phyloP scores from a whole-genome alignment of 2,329 filamentous ascomycete genomes.

The Phialocephala subalpina region DNA sequence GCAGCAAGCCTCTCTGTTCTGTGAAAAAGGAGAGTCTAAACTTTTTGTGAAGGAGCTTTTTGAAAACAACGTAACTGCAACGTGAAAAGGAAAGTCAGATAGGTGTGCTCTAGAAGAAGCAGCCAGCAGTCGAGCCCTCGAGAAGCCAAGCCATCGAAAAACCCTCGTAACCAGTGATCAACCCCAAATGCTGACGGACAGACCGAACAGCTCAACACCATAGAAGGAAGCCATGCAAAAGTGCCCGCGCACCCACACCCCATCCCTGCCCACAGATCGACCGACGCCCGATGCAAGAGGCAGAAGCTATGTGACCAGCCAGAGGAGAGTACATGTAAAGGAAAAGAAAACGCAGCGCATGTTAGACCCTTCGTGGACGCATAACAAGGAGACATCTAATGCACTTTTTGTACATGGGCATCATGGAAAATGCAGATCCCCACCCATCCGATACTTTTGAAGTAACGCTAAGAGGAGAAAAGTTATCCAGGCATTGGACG shows the following conservation, averaged over 20 bases:
- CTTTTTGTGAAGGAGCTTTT: slow-evolving; percentile 22
- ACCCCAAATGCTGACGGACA: background rate
- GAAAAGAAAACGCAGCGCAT: slow-evolving; percentile 36
- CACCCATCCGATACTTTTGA: slow-evolving; percentile 48
- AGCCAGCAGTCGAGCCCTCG: background rate
- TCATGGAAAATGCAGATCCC: slow-evolving; percentile 47
- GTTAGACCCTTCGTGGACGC: slow-evolving; percentile 46
- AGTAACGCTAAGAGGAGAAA: slow-evolving; percentile 49
- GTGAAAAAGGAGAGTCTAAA: slow-evolving; percentile 26
- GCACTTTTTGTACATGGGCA: slow-evolving; percentile 49
- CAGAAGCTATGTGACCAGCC: slow-evolving; percentile 32
- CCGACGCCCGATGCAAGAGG: slow-evolving; percentile 24
- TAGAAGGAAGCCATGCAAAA: slow-evolving; percentile 13
- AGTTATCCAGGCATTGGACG: slow-evolving; percentile 47
- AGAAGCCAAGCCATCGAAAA: slow-evolving; percentile 3
- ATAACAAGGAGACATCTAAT: slow-evolving; percentile 47
- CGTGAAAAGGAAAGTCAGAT: slow-evolving; percentile 7
- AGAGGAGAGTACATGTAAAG: slow-evolving; percentile 35
- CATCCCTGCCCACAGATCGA: slow-evolving; percentile 7
- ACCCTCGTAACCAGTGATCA: background rate
- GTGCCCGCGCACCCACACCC: slow-evolving; percentile 5
- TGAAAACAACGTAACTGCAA: slow-evolving; percentile 17
- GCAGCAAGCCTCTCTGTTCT: slow-evolving; percentile 15
- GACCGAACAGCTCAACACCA: background rate
- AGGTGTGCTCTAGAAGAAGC: slow-evolving; percentile 8